Evolutionary conservation across 345 rosid genomes (phyloP), one percentile per base, ranked within the genome.

Genomic region (Eucalyptus regnans): DNA sequence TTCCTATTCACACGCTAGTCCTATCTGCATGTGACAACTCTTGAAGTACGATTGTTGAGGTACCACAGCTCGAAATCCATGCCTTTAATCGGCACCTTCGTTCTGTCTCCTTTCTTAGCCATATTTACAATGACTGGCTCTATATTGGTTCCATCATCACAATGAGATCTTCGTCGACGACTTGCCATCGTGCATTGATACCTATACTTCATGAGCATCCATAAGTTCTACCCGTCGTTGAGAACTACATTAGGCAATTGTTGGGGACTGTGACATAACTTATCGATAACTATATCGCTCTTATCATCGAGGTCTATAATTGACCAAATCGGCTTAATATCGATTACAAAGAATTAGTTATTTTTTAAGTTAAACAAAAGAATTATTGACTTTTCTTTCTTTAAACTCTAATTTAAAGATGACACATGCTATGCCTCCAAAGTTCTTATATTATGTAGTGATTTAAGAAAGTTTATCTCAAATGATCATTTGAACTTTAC

Each of bases 21-120:
- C 22, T 68, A 68, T 31, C 0, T 0, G 0, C 22, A 8, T 3
- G 1, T 15, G 22, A 66, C 20, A 1, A 68, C 2, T 4, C 33
- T 8, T 31, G 22, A 68, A 68, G 33, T 68, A 37, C 22, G 12
- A 31, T 5, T 8, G 11, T 68, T 31, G 43, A 17, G 43, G 22
- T 31, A 31, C 23, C 80, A 3, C 18, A 16, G 1, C 43, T 68
- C 4, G 23, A 31, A 4, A 68, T 33, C 12, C 44, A 68, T 17
- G 13, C 12, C 80, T 33, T 9, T 17, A 16, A 68, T 68, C 2
- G 7, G 44, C 44, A 17, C 10, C 44, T 68, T 68, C 7, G 0
- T 12, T 68, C 6, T 16, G 7, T 68, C 80, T 68, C 80, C 41
- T 66, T 66, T 31, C 79, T 33, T 68, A 16, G 12, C 23, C 23